Conservation (phyloP, 139 green algal species). For the Tetratostichococcus sp. region DNA sequence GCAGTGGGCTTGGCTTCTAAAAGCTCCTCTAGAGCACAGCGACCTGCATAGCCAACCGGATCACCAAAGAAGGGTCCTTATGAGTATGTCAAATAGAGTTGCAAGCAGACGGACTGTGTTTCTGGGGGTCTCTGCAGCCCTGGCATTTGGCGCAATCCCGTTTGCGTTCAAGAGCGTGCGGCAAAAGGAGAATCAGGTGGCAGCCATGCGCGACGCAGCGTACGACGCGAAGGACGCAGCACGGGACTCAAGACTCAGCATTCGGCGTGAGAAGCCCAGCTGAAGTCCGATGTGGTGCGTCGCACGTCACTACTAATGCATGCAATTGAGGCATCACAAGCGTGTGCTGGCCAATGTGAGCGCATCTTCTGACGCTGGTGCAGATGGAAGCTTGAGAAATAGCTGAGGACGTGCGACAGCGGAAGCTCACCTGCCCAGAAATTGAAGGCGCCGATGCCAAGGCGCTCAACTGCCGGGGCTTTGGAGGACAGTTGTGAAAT, state of each 20-base stretch:
- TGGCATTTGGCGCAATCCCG: slow-evolving; percentile 8
- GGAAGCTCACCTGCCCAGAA: slow-evolving; percentile 23
- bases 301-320: too few relatives aligned
- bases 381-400: too few relatives aligned
- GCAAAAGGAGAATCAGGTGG: slow-evolving; percentile 20
- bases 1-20: too few relatives aligned
- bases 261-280: not conserved
- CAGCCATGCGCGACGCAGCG: slow-evolving; percentile 14
- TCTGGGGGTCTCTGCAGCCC: not conserved
- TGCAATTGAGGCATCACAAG: too few relatives aligned
- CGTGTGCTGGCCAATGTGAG: too few relatives aligned
- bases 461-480: slow-evolving; percentile 6
- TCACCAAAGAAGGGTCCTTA: not conserved
- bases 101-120: slow-evolving; percentile 2
- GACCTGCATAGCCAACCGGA: too few relatives aligned
- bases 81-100: not conserved
- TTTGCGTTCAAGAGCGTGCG: slow-evolving; percentile 12
- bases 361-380: too few relatives aligned
- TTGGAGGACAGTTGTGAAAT: slow-evolving; percentile 19
- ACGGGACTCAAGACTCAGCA: slow-evolving; percentile 12
- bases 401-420: too few relatives aligned
- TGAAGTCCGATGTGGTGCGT: not conserved
- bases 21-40: too few relatives aligned
- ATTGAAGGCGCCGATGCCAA: slow-evolving; percentile 18
- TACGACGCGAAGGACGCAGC: slow-evolving; percentile 16